Evolutionary conservation across 768 basidiomycete genomes (phyloP).

Genomic region (Daedaleopsis nitida): DNA sequence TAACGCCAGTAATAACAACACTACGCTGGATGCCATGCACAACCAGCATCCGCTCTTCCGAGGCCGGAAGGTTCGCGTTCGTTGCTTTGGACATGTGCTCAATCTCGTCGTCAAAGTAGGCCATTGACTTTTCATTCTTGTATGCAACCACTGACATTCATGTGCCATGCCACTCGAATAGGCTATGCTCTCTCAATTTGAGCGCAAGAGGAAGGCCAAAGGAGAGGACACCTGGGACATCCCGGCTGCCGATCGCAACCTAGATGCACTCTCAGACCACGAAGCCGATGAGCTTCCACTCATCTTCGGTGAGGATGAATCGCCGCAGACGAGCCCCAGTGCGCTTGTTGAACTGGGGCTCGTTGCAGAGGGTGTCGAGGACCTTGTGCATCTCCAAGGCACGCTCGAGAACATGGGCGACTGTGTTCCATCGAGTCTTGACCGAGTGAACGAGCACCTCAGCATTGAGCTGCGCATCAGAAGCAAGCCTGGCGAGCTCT

Average conservation of each 20-base stretch:
- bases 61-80: neutral
- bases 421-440: slow-evolving; percentile 29
- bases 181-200: too few species aligned
- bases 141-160: too few species aligned
- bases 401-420: slow-evolving; percentile 20
- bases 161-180: too few species aligned
- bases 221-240: too few species aligned
- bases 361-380: slow-evolving; percentile 18
- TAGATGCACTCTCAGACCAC: too few species aligned
- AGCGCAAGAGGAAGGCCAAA: too few species aligned
- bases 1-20: slow-evolving; percentile 39
- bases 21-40: slow-evolving; percentile 27
- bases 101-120: slow-evolving; percentile 28
- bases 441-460: slow-evolving; percentile 20
- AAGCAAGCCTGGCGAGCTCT: slow-evolving; percentile 10
- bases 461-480: neutral
- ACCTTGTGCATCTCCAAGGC: slow-evolving; percentile 18
- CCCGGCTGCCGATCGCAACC: too few species aligned
- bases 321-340: slow-evolving; percentile 6
- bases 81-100: slow-evolving; percentile 36
- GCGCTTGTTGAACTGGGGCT: slow-evolving; percentile 19
- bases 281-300: slow-evolving; percentile 24
- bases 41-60: neutral
- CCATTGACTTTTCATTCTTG: too few species aligned
- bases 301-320: slow-evolving; percentile 17